phyloP scores from a whole-genome alignment of 225 moss, liverwort and hornwort genomes.

The Sphagnum contortum region DNA sequence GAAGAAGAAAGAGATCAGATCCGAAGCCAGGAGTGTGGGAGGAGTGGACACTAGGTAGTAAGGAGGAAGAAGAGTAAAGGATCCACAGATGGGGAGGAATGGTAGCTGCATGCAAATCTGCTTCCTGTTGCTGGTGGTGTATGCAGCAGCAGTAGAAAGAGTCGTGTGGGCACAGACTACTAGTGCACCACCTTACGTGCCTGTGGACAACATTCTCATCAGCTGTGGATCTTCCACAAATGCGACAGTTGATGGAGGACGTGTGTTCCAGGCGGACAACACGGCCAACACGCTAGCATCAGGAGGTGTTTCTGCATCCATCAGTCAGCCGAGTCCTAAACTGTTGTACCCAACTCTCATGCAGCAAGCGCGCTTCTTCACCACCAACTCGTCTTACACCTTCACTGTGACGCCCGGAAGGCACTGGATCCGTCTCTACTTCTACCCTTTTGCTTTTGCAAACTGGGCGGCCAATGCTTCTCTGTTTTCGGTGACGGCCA shows the following conservation, averaged over 20 bases:
- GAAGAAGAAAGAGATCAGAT: too few relatives aligned
- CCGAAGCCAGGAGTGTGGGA: too few relatives aligned
- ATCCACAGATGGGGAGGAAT: too few relatives aligned
- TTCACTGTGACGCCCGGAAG: slow-evolving; percentile 39
- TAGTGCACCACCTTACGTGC: slow-evolving; percentile 15
- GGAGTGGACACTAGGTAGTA: too few relatives aligned
- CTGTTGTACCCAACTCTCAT: slow-evolving; percentile 31
- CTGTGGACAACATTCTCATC: slow-evolving; percentile 20
- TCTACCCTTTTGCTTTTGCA: slow-evolving; percentile 44
- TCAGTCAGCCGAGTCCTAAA: slow-evolving; percentile 16
- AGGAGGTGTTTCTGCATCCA: slow-evolving; percentile 20
- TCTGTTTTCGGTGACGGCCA: slow-evolving; percentile 54
- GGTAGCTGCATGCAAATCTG: too few relatives aligned
- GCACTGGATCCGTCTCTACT: slow-evolving; percentile 61
- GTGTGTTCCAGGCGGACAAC: slow-evolving; percentile 21
- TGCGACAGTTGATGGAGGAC: slow-evolving; percentile 14
- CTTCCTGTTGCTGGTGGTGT: not conserved
- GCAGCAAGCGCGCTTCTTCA: slow-evolving; percentile 55
- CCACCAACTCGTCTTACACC: slow-evolving; percentile 35
- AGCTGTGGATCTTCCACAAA: slow-evolving; percentile 18
- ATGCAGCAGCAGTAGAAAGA: not conserved
- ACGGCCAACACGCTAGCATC: slow-evolving; percentile 5
- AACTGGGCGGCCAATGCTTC: slow-evolving; percentile 34
- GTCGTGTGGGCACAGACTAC: not conserved
- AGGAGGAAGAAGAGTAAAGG: too few relatives aligned